A percentile compares a stretch with the other conserved stretches of the same genome.
phyloP scores from a whole-genome alignment of 345 rosid genomes.

The Clausena lansium region DNA sequence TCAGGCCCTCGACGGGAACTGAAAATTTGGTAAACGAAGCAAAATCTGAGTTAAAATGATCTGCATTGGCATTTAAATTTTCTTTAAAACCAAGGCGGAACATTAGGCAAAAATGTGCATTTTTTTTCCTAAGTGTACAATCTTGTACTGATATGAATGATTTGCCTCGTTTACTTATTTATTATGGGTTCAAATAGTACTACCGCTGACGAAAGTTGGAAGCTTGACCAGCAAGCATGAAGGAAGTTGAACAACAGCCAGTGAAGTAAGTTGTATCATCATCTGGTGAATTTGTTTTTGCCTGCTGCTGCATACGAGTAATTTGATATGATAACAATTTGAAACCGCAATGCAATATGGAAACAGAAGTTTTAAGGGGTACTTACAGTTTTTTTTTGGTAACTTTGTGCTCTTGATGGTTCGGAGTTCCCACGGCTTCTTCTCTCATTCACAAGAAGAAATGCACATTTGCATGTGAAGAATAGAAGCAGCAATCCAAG shows the following conservation, averaged over 20 bases:
- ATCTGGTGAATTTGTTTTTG: slow-evolving; percentile 11
- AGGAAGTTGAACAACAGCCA: slow-evolving; percentile 29
- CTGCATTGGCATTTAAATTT: no score
- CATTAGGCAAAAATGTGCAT: not conserved
- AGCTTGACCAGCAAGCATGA: slow-evolving; percentile 13
- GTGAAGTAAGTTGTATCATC: slow-evolving; percentile 21
- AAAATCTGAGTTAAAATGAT: no score
- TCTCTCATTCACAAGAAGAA: slow-evolving; percentile 54
- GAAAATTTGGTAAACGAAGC: not conserved
- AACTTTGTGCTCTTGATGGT: slow-evolving; percentile 4
- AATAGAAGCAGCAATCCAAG: slow-evolving; percentile 58
- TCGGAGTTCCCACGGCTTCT: slow-evolving; percentile 18
- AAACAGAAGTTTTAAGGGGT: not conserved
- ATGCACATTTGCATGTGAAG: slow-evolving; percentile 75
- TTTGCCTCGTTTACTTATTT: not conserved
- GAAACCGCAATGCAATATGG: not conserved
- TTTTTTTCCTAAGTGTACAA: not conserved
- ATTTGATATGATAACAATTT: not conserved
- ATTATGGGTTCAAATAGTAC: not conserved
- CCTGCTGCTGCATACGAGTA: slow-evolving; percentile 19
- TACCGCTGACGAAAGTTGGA: slow-evolving; percentile 29
- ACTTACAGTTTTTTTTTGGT: slow-evolving; percentile 30
- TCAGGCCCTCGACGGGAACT: not conserved
- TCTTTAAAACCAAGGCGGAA: no score
- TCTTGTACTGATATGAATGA: no score